Evolutionary conservation across 495 filamentous ascomycete species (phyloP).

Genomic region (Mytilinidion resinicola): DNA sequence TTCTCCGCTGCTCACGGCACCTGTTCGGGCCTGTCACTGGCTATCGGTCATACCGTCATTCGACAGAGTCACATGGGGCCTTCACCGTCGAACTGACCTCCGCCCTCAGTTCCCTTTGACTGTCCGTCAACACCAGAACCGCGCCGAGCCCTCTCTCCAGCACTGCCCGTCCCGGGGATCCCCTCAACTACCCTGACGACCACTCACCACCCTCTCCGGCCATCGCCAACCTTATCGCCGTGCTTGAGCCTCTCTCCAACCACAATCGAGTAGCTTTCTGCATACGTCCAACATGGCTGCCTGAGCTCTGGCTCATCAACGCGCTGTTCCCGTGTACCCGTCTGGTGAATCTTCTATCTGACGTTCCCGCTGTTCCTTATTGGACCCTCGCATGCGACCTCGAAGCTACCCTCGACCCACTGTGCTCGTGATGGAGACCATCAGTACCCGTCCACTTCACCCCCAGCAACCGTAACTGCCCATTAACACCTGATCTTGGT

Average conservation of each 20-base stretch:
- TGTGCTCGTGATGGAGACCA: conserved; percentile 28
- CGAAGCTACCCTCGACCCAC: conserved; percentile 14
- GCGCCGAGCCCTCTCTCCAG: not conserved
- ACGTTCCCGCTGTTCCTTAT: conserved; percentile 1
- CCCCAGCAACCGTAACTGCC: conserved; percentile 17
- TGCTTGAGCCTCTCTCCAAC: conserved; percentile 13
- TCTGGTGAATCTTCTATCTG: conserved; percentile 21
- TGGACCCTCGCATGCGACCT: conserved; percentile 1
- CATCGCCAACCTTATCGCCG: conserved; percentile 23
- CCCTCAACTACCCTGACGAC: not conserved
- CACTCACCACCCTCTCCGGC: conserved; percentile 1
- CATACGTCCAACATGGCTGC: conserved; percentile 25
- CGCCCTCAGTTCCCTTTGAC: conserved; percentile 18
- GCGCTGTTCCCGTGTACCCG: conserved; percentile 16
- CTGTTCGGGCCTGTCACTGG: conserved; percentile 14
- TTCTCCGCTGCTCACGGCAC: not conserved
- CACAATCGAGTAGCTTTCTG: conserved; percentile 11
- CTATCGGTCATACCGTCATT: conserved; percentile 29
- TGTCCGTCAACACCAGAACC: conserved; percentile 5
- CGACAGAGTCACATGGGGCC: conserved; percentile 23
- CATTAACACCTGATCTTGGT: not conserved
- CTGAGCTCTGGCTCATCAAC: conserved; percentile 17
- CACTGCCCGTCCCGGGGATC: not conserved
- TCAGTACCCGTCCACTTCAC: conserved; percentile 17
- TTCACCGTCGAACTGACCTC: conserved; percentile 13